A percentile compares a stretch with the other conserved stretches of the same genome.
Evolutionary conservation across 306 rosid species (phyloP).

Genomic region (Cucumis melo): DNA sequence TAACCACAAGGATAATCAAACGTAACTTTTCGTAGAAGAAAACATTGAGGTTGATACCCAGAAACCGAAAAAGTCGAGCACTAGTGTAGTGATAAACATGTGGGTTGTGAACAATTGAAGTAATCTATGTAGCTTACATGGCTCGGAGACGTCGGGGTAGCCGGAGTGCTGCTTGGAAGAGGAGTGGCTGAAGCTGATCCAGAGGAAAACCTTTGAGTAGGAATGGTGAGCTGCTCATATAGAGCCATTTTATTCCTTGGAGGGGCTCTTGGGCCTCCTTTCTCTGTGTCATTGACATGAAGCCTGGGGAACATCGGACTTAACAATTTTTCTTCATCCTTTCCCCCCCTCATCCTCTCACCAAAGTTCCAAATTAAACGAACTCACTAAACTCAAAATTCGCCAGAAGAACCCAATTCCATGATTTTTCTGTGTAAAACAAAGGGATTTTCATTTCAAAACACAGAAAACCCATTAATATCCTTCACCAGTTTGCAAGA

Average conservation of each 20-base stretch:
- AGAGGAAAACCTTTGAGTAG: conserved; percentile 34
- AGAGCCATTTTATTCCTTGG: conserved; percentile 87
- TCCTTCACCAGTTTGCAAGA: neutral
- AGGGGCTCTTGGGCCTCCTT: conserved; percentile 65
- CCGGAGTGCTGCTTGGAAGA: conserved; percentile 13
- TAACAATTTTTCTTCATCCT: conserved; percentile 26
- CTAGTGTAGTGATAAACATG: neutral
- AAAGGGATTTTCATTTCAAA: neutral
- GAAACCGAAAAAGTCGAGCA: neutral
- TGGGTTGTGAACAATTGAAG: neutral
- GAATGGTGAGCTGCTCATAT: conserved; percentile 39
- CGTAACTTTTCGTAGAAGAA: neutral
- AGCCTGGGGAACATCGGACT: conserved; percentile 71
- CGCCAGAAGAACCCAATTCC: conserved; percentile 1
- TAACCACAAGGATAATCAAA: neutral
- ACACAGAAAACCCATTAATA: neutral
- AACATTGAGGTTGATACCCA: neutral
- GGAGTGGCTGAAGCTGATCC: conserved; percentile 40
- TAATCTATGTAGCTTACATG: conserved; percentile 28
- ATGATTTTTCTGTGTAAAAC: neutral
- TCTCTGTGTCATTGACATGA: conserved; percentile 54
- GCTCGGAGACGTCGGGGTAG: conserved; percentile 24
- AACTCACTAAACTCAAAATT: conserved; percentile 6
- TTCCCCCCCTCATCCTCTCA: conserved; percentile 28
- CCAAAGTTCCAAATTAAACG: conserved; percentile 16